Evolutionary conservation across 2,329 filamentous ascomycete genomes (phyloP), one percentile per base, ranked within the genome.

Genomic region (Byssothecium circinans): DNA sequence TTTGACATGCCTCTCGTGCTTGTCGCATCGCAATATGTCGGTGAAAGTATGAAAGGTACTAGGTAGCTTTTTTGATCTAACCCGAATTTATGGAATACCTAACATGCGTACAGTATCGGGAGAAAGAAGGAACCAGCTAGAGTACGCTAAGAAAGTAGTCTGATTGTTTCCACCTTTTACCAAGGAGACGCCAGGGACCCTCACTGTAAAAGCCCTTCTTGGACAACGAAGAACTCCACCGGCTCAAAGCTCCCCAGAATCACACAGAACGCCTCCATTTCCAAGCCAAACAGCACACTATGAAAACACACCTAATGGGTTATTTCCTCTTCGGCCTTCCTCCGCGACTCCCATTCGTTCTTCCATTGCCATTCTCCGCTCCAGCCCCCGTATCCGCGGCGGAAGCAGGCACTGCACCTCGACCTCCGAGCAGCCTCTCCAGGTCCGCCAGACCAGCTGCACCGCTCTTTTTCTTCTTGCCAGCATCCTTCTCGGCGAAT

Each of bases 1-100:
- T 77, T 97, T 56, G 84, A 84, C 79, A 76, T 95, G 53, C 89
- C 89, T 47, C 81, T 82, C 62, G 82, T 86, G 65, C 81, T 92
- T 14, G 29, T 32, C 14, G 29, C 29, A n/a, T 32, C 29, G 29
- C 14, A n/a, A 8, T 14, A n/a, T 32, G 29, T 12, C 29, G 23
- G 23, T 10, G 23, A 32, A 8, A n/a, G 14, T 14, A n/a, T 32
- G 7, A 14, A 32, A 32, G 29, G 14, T 14, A 32, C 29, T 12
- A 32, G 29, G 14, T 14, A 32, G 14, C 29, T 7, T 27, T 27
- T 11, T n/a, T n/a, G n/a, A n/a, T n/a, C n/a, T n/a, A n/a, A n/a
- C n/a, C n/a, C n/a, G n/a, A n/a, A n/a, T n/a, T n/a, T n/a, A n/a
- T n/a, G n/a, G n/a, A n/a, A n/a, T n/a, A n/a, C n/a, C n/a, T n/a